Evolutionary conservation across 2,329 filamentous ascomycete genomes (phyloP), one percentile per base, ranked within the genome.

Genomic region (Ophiostoma pallidulum): DNA sequence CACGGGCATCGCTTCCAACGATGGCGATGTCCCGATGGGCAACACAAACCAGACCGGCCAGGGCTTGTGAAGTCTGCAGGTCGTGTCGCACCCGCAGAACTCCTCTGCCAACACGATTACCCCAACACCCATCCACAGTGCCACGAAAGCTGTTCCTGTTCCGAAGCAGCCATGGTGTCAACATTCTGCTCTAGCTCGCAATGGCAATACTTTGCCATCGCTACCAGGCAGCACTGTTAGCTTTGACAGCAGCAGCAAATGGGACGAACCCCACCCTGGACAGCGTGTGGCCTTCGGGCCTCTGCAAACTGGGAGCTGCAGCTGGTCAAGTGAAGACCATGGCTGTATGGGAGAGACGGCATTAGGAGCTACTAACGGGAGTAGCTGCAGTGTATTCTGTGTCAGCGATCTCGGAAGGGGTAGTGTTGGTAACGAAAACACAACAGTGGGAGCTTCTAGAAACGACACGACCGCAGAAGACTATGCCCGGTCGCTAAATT

Each of bases 11-110:
- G n/a, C n/a, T 0, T 29, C 50, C 14, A 24, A 58, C 12, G 66
- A 68, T 18, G 60, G 55, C 53, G 64, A 70, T 49, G 49, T 61
- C 35, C 54, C 58, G 43, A 61, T 60, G 56, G 60, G 64, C 40
- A 67, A 70, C n/a, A 24, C 41, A 31, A 41, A 37, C 14, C n/a
- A 62, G 64, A 16, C 32, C 35, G 28, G 35, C 38, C 48, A 40
- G 4, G 36, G 28, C 39, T 74, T 74, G 73, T 81, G 74, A 77
- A 68, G 70, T 64, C 72, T 62, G 66, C 72, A 77, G 75, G 75
- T 68, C 73, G 70, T 71, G 70, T 66, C 71, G 67, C 64, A 64
- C 66, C 66, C 67, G 60, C 61, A 61, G 18, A 54, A 45, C 41
- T 38, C 44, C 12, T 49, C 46, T 16, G 32, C 37, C 14, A 41